phyloP scores from a whole-genome alignment of 441 rosid species.

The Pelargonium cotyledonis region DNA sequence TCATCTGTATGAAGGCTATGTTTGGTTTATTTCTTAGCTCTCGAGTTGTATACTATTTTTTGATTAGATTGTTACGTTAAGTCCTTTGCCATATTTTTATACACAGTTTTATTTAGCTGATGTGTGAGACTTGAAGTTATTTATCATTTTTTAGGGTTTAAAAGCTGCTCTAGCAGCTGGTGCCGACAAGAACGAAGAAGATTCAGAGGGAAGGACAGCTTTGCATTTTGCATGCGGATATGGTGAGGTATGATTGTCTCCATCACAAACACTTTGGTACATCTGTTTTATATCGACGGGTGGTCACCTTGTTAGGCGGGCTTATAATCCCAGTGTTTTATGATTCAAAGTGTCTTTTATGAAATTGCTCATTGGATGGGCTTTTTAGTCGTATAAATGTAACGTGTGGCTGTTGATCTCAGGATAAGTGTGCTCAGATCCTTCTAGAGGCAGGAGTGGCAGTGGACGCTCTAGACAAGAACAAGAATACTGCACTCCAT shows the following conservation, averaged over 20 bases:
- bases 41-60: too few species aligned
- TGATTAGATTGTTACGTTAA: too few species aligned
- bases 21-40: too few species aligned
- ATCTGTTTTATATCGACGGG: too few species aligned
- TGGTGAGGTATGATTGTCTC: constrained; percentile 68
- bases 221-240: constrained; percentile 98
- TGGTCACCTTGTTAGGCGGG: too few species aligned
- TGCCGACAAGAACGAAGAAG: constrained; percentile 92
- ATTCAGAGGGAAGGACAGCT: constrained; percentile 95
- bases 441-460: constrained; percentile 81
- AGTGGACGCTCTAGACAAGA: constrained; percentile 88
- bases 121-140: background rate
- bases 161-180: constrained; percentile 78
- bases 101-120: background rate
- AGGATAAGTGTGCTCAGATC: constrained; percentile 83
- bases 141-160: constrained; percentile 53
- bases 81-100: too few species aligned
- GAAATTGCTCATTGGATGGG: background rate
- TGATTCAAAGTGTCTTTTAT: background rate
- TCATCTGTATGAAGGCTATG: too few species aligned
- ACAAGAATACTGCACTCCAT: constrained; percentile 94
- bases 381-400: background rate
- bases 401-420: constrained; percentile 14
- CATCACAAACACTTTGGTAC: background rate
- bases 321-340: too few species aligned